phyloP scores from a whole-genome alignment of 495 filamentous ascomycete species.

The Aspergillus egyptiacus region DNA sequence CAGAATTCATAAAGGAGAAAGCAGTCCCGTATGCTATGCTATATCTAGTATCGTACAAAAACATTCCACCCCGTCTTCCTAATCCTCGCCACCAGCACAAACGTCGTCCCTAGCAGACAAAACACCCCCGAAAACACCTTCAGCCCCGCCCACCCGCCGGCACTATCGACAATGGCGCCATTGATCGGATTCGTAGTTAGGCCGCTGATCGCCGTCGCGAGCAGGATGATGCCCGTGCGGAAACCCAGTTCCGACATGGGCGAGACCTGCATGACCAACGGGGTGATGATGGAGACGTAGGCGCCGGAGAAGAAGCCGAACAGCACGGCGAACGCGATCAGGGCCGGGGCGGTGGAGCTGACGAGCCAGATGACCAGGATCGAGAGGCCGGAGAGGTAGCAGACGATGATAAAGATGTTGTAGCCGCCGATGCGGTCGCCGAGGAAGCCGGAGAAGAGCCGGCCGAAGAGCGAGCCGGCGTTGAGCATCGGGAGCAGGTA shows the following conservation, averaged over 20 bases:
- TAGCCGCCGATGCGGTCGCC: slow-evolving; percentile 31
- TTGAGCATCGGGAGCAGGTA: slow-evolving; percentile 32
- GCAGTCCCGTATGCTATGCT: no score
- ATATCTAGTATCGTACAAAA: neutral
- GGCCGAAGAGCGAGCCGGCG: slow-evolving; percentile 26
- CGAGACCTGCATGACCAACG: slow-evolving; percentile 27
- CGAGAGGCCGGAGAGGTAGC: slow-evolving; percentile 18
- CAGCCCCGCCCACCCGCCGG: slow-evolving; percentile 16
- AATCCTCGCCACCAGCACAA: neutral
- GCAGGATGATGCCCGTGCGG: slow-evolving; percentile 20
- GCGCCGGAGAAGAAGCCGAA: slow-evolving; percentile 34
- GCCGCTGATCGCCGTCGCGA: slow-evolving; percentile 22
- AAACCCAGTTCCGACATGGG: slow-evolving; percentile 22
- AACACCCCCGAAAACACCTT: slow-evolving; percentile 25
- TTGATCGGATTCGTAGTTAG: slow-evolving; percentile 62
- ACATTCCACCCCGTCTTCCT: neutral
- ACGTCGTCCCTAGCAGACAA: neutral
- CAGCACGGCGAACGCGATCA: slow-evolving; percentile 26
- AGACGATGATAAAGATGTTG: slow-evolving; percentile 27
- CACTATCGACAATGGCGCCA: slow-evolving; percentile 33
- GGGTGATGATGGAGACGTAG: slow-evolving; percentile 25
- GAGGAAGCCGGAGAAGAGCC: slow-evolving; percentile 24
- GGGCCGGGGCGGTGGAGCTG: slow-evolving; percentile 12
- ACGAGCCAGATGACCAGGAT: slow-evolving; percentile 34
- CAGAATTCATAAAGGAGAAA: no score